Conservation (phyloP, 2,329 filamentous ascomycete species). For the Xylaria sp. region DNA sequence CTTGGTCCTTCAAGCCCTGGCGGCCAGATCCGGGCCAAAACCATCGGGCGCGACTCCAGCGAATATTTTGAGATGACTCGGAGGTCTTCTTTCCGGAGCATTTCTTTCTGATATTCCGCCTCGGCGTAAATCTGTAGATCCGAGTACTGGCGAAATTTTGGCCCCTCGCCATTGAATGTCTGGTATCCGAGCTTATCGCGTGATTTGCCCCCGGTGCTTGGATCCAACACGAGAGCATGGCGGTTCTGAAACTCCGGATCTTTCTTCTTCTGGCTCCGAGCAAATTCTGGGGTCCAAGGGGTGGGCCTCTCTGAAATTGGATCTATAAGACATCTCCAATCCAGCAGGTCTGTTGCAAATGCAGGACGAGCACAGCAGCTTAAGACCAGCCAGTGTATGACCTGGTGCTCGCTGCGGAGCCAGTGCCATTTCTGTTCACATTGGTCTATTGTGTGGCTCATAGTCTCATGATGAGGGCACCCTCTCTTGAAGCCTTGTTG, state of each 20-base stretch:
- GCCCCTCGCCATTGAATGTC: neutral
- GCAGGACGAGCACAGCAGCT: neutral
- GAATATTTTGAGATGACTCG: too few relatives aligned
- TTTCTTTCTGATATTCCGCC: too few relatives aligned
- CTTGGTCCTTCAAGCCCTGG: too few relatives aligned
- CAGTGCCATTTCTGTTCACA: constrained; percentile 6
- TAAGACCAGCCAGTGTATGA: neutral
- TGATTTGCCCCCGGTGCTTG: neutral
- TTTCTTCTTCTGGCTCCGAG: neutral
- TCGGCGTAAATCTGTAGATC: too few relatives aligned
- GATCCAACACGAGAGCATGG: neutral
- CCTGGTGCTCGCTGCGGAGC: neutral
- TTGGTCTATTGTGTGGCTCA: constrained; percentile 9
- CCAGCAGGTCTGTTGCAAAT: constrained; percentile 15
- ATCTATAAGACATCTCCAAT: constrained; percentile 9
- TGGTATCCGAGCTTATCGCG: neutral
- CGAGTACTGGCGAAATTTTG: neutral
- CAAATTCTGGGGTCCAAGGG: constrained; percentile 17
- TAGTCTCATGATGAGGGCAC: neutral
- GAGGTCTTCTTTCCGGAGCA: too few relatives aligned
- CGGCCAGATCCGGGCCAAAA: too few relatives aligned
- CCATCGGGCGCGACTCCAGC: too few relatives aligned
- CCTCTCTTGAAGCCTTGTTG: neutral
- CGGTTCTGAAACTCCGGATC: neutral
- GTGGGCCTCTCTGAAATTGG: too few relatives aligned